Evolutionary conservation across 768 basidiomycete genomes (phyloP), one percentile per base, ranked within the genome.

Genomic region (Leccinum truebloodii): DNA sequence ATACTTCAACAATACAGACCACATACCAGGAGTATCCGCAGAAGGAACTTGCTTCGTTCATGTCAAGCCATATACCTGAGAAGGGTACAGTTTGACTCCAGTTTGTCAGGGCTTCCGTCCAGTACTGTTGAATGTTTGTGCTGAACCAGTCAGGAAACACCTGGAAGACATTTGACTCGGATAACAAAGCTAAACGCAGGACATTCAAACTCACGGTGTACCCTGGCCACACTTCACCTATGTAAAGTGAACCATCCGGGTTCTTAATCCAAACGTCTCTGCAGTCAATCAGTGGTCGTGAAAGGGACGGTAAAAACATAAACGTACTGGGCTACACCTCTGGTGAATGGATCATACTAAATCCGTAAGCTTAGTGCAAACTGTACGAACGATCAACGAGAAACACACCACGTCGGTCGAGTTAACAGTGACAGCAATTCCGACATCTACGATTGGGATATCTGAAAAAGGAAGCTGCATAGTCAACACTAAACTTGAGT

Each of bases 171-270:
- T 9, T 18, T 20, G 24, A 28, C 6, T 44, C n/a, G 28, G n/a
- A 30, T 28, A 35, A 5, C 10, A 35, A 46, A 20, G 0, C 6
- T 3, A 16, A 20, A 48, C 6, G 28, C 24, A 14, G 18, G 30
- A 13, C 0, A 37, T 48, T 16, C 1, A 32, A n/a, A 67, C 77
- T n/a, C 44, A 85, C 87, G 14, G 87, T 88, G 72, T 83, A 87
- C 12, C 89, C 89, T 10, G 89, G 88, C 88, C 87, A 91, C 6
- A 90, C 89, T 69, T 87, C 79, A 6, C 90, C 90, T 16, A 90
- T 73, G 70, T 88, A 90, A 65, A 86, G 81, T 48, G 85, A 80
- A 0, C 83, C 85, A 67, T 90, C 86, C 0, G 86, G 86, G 69
- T 91, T 90, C 66, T 84, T 89, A 55, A 92, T 81, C 74, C 86